Evolutionary conservation across 805 yeast genomes (phyloP), one percentile per base, ranked within the genome.

Genomic region (Kazachstania africana): DNA sequence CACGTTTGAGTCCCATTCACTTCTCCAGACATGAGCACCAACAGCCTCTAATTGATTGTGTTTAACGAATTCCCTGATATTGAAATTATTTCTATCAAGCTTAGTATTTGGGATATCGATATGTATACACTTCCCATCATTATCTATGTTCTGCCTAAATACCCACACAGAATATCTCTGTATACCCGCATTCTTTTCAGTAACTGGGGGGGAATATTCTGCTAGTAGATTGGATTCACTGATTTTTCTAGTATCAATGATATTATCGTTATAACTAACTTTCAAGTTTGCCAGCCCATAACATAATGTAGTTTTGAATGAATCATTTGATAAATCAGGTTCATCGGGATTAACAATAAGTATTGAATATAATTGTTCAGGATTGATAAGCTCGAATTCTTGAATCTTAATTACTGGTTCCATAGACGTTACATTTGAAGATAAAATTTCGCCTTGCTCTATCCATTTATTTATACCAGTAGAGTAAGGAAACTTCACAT

Each of bases 11-110:
- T 91, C 97, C 74, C 78, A 88, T 26, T 58, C 63, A 43, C 78
- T 74, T 66, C 97, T 75, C 88, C 94, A 88, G 28, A 83, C 66
- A 53, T 84, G 94, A 2, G 94, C 95, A 17, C 97, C 96, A 29
- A 87, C 73, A 1, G 96, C 73, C n/a, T 62, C 60, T 43, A 91
- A 66, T 4, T 63, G 52, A 54, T 80, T 52, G 3, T 56, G 39
- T 3, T 57, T 63, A 12, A 65, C 80, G 54, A 84, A 87, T 5
- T 49, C 45, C 52, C 97, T 72, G 39, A 88, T 75, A 46, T 83
- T 72, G 50, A 88, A 88, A 34, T 61, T 52, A 9, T 68, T 69
- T 40, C 75, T 57, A 22, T 52, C 47, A 12, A 50, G 29, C 3
- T 23, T n/a, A 14, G 21, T 19, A 5, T 14, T 5, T 8, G 18